Conservation (phyloP, 2,329 filamentous ascomycete genomes). For the Aspergillus brasiliensis region DNA sequence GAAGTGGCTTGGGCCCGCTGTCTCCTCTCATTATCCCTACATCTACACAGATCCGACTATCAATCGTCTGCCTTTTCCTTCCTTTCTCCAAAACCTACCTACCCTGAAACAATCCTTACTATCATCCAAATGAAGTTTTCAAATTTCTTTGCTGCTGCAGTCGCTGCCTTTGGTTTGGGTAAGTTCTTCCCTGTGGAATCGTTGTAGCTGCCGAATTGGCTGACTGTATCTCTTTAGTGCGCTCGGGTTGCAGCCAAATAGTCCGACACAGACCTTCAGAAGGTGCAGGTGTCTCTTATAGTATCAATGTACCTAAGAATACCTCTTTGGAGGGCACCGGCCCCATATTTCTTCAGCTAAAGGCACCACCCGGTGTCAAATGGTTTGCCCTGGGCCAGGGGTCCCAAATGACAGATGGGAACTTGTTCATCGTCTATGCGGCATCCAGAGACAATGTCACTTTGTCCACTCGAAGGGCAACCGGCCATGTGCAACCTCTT, state of each 20-base stretch:
- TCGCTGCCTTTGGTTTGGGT: constrained; percentile 9
- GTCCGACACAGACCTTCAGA: constrained; percentile 24
- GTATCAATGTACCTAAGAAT: constrained; percentile 57
- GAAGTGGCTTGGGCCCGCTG: neutral
- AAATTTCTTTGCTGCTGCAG: neutral
- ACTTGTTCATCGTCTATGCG: constrained; percentile 66
- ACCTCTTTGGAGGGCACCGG: constrained; percentile 54
- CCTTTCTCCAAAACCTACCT: neutral
- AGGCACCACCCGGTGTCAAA: constrained; percentile 38
- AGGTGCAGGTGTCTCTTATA: constrained; percentile 40
- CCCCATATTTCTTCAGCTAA: constrained; percentile 64
- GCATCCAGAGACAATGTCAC: constrained; percentile 60
- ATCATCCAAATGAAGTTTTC: constrained; percentile 2
- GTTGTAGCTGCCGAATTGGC: neutral
- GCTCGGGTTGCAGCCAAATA: constrained; percentile 20
- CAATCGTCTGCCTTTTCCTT: neutral
- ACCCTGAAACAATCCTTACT: neutral
- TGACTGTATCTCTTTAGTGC: constrained; percentile 12
- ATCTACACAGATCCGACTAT: neutral
- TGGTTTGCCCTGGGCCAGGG: constrained; percentile 66
- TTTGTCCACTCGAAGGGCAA: constrained; percentile 58
- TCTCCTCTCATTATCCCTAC: constrained; percentile 1
- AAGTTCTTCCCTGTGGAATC: neutral
- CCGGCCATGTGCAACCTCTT: constrained; percentile 51
- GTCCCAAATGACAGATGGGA: constrained; percentile 55